A percentile compares a stretch with the other conserved stretches of the same genome.
Conservation (phyloP, 768 basidiomycete genomes). For the Tricholoma bakamatsutake region DNA sequence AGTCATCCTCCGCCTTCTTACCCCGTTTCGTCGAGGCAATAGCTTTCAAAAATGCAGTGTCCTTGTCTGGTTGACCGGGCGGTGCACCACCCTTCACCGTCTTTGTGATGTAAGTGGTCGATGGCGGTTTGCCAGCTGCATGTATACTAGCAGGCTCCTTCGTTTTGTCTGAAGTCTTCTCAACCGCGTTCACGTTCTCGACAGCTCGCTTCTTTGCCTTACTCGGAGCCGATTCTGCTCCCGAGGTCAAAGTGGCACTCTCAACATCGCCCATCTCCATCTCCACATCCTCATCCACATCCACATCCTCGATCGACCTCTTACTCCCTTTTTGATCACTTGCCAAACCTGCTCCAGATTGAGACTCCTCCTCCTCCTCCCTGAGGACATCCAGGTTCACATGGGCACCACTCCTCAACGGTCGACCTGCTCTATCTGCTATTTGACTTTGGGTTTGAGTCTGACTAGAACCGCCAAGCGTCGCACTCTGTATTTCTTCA, state of each 20-base stretch:
- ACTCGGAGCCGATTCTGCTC: conserved; percentile 14
- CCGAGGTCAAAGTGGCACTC: conserved; percentile 1
- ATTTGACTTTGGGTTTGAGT: conserved; percentile 32
- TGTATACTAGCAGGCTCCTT: conserved; percentile 3
- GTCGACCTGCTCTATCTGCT: conserved; percentile 14
- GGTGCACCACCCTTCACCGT: conserved; percentile 26
- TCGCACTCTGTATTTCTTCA: conserved; percentile 9
- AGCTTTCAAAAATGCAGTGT: conserved; percentile 63
- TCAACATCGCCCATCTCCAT: conserved; percentile 30
- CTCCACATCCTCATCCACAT: conserved; percentile 32
- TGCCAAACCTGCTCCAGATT: conserved; percentile 9
- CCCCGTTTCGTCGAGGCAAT: conserved; percentile 67
- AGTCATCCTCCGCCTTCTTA: conserved; percentile 61
- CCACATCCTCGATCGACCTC: conserved; percentile 29
- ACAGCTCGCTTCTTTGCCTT: conserved; percentile 40
- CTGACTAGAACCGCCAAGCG: conserved; percentile 15
- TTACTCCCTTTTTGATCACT: conserved; percentile 26
- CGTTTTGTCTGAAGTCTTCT: conserved; percentile 8
- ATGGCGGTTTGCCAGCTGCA: conserved; percentile 21
- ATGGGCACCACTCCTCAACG: conserved; percentile 7
- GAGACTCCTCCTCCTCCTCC: conserved; percentile 55
- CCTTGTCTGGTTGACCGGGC: conserved; percentile 55
- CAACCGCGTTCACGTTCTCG: conserved; percentile 31
- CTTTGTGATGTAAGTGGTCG: conserved; percentile 15
- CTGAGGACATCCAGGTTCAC: conserved; percentile 26